Base-by-base conservation (phyloP, 257 asterid genomes). In the Datura wrightii region DNA sequence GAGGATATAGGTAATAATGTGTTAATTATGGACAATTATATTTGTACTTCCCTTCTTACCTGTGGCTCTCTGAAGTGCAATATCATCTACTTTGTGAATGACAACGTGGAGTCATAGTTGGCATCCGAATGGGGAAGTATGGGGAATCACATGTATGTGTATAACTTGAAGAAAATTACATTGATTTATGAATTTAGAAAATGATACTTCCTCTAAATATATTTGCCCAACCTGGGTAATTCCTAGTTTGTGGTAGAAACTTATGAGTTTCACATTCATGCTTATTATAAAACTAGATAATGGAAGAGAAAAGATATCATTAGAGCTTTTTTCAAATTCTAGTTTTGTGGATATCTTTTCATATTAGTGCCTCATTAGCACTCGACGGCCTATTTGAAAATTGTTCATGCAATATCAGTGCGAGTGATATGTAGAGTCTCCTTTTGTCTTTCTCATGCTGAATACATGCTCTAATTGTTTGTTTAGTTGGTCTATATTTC, bases 11-110 rank as follows among this genome's bases (percentile, higher is more conserved):
- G 31, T 19, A 62, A 87, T 69, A 84, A 34, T 14, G 65, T 24
- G 1, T 31, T 90, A 44, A 85, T 89, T 82, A 80, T 90, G 48
- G 88, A 86, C 52, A 89, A 85, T 39, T 82, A 55, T 79, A 52
- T 80, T 66, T 82, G 70, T 34, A 19, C 84, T 48, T 86, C 88
- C 18, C 70, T 85, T 19, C 18, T 48, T 66, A 84, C 84, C 16
- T 8, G 79, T 5, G 80, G 66, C 9, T 52, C 24, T 69, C 13
- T 84, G 72, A 86, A 82, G 48, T 84, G 87, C 70, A 87, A 88
- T 82, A 58, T 87, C 76, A 72, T 90, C 36, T 90, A 90, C 24
- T 89, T 86, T 62, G 34, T 39, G 15, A 83, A 82, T 2, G 76
- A 67, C 65, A 66, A 79, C 63, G 56, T 86, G 82, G 86, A 79